Base-by-base conservation (phyloP, 2,329 filamentous ascomycete genomes). In the Trichoderma asperellum region DNA sequence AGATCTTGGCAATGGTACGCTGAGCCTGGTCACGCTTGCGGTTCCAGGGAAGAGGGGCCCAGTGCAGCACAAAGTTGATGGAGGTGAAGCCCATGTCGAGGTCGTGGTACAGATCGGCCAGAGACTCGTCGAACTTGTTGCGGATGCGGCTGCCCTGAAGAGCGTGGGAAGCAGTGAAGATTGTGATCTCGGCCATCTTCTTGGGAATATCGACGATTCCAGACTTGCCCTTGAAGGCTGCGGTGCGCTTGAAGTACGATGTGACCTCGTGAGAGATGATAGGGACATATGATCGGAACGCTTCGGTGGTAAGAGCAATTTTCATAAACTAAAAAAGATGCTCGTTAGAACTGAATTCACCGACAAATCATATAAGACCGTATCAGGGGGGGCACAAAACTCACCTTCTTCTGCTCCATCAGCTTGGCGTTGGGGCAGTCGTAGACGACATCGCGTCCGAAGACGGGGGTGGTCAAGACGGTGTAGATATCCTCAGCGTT, bases 381-480 rank as follows among this genome's bases (percentile, higher is more conserved):
- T n/a, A 35, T 6, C 2, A n/a, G 52, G 5, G 24, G 29, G 29
- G 52, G 21, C 16, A 29, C 29, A 58, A 66, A 49, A 70, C 81
- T 72, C 79, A 94, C 92, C 88, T 95, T 96, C 85, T 97, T 97
- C 85, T 97, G 93, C 83, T 97, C 93, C 93, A 97, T 96, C 77
- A 97, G 87, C 82, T 96, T 96, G 70, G 92, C 86, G 79, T 96
- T 96, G 53, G 93, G 92, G 81, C 93, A 96, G 79, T 96, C 93
- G 78, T 96, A 97, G 66, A 96, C 92, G 32, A 97, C 93, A 81
- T 94, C 91, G 75, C 88, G 89, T 73, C 93, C 93, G 77, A 97
- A 97, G 59, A 89, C 88, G 29, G 88, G 88, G 27, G 87, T 89
- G 7, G 87, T 89, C 71, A 97, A 85, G 68, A 92, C 91, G 68